Percentiles rank a stretch among this genome's conserved stretches.
phyloP scores from a whole-genome alignment of 441 rosid genomes.

The Euphorbia schlechtendalii region DNA sequence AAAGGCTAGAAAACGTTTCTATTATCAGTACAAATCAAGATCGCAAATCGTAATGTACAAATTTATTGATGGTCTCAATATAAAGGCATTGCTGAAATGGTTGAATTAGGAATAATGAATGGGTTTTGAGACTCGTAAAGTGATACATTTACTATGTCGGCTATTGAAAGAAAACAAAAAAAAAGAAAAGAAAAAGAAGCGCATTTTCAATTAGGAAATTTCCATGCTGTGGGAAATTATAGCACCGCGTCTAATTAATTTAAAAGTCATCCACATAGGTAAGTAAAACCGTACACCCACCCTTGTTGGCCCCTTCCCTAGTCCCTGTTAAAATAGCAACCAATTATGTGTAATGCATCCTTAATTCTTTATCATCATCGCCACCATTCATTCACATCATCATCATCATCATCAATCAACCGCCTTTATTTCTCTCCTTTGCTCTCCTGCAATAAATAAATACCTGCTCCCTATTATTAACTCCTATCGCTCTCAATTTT shows the following conservation, averaged over 20 bases:
- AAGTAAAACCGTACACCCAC: neutral
- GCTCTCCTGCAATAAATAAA: constrained; percentile 5
- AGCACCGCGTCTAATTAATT: neutral
- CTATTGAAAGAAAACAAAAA: too few species aligned
- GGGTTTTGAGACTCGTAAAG: too few species aligned
- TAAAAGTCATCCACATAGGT: too few species aligned
- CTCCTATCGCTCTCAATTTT: neutral
- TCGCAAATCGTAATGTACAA: too few species aligned
- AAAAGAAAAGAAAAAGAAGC: too few species aligned
- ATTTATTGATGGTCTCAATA: too few species aligned
- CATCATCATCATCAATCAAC: constrained; percentile 1
- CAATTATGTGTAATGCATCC: neutral
- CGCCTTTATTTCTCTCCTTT: neutral
- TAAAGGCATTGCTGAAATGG: too few species aligned
- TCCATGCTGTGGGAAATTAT: neutral
- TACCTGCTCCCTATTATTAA: neutral
- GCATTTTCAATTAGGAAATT: neutral
- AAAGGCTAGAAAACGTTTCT: too few species aligned
- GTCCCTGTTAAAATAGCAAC: neutral
- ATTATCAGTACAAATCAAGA: too few species aligned
- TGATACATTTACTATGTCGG: too few species aligned
- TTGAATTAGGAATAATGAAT: too few species aligned
- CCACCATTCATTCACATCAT: constrained; percentile 1
- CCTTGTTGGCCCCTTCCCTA: neutral
- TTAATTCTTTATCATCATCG: neutral